Evolutionary conservation across 1,139 yeast genomes (phyloP).

Genomic region (Entelexis paramagnoliae): DNA sequence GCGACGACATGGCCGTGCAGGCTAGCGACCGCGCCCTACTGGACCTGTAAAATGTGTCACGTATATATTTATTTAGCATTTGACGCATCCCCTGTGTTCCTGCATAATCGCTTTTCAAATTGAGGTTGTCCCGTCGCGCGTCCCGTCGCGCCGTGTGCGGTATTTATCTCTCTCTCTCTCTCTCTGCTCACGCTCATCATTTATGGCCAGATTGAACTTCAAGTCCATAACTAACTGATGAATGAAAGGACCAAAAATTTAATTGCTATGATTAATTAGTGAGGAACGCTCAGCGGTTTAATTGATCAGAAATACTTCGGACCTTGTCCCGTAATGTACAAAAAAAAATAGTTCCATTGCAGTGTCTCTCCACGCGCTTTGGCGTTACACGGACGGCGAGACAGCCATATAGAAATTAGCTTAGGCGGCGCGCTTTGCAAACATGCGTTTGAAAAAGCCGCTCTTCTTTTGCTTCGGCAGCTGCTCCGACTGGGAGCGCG

Average conservation of each 20-base stretch:
- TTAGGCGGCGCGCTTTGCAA: conserved; percentile 11
- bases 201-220: too few relatives aligned
- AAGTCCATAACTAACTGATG: too few relatives aligned
- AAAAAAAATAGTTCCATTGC: too few relatives aligned
- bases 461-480: conserved; percentile 17
- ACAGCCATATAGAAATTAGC: background rate
- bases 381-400: too few relatives aligned
- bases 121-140: too few relatives aligned
- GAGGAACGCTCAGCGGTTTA: background rate
- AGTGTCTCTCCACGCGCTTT: too few relatives aligned
- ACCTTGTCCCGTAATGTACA: background rate
- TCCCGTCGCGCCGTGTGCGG: too few relatives aligned
- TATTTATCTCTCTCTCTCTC: too few relatives aligned
- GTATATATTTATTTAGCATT: conserved; percentile 5
- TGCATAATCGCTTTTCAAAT: too few relatives aligned
- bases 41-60: conserved; percentile 13
- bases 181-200: too few relatives aligned
- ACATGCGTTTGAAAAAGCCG: conserved; percentile 24
- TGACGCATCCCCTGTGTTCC: background rate
- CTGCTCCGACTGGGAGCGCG: conserved; percentile 16
- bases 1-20: conserved; percentile 28
- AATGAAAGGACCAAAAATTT: too few relatives aligned
- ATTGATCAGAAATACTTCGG: background rate
- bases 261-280: background rate
- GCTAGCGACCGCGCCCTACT: conserved; percentile 35